These are phyloP conservation scores for Xylona heveae DNA, from an alignment of 495 filamentous ascomycete species.

Conservation along the genomic window DNA sequence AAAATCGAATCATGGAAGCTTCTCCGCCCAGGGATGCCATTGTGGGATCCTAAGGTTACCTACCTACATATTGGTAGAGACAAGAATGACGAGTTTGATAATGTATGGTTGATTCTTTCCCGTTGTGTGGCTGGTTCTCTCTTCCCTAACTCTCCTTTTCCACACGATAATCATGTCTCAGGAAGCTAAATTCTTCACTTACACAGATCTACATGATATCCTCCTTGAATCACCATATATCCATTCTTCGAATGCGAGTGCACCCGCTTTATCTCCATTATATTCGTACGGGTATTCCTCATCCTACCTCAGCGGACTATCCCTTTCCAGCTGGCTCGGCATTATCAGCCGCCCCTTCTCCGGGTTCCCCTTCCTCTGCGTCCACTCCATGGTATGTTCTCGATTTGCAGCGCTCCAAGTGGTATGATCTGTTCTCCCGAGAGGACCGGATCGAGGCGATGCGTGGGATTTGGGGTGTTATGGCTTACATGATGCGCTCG, in stretches of 20 bases:
- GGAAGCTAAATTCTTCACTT: conserved; percentile 3
- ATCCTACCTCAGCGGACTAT: conserved; percentile 10
- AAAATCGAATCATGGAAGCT: conserved; percentile 1
- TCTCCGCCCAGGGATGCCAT: not conserved
- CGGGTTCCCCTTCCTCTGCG: conserved; percentile 5
- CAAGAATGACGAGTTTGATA: conserved; percentile 24
- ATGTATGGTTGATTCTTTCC: conserved; percentile 20
- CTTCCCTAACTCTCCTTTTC: not conserved
- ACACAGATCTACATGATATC: conserved; percentile 62
- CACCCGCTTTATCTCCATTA: conserved; percentile 39
- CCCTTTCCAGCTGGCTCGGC: not conserved
- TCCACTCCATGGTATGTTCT: conserved; percentile 27
- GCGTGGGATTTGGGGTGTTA: conserved; percentile 51
- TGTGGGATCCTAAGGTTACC: conserved; percentile 58
- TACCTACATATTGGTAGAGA: conserved; percentile 54
- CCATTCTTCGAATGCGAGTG: conserved; percentile 51
- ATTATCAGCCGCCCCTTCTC: conserved; percentile 2
- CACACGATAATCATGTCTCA: not conserved
- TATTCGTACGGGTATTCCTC: too few species aligned
- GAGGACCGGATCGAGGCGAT: conserved; percentile 52
- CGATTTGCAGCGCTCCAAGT: conserved; percentile 44
- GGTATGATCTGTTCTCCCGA: conserved; percentile 54
- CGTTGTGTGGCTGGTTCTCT: not conserved
- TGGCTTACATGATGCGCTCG: conserved; percentile 44
- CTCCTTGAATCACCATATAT: conserved; percentile 63